Percentiles rank a stretch among this genome's conserved stretches.
Evolutionary conservation across 2,329 filamentous ascomycete genomes (phyloP).

Genomic region (Colletotrichum caudatum): DNA sequence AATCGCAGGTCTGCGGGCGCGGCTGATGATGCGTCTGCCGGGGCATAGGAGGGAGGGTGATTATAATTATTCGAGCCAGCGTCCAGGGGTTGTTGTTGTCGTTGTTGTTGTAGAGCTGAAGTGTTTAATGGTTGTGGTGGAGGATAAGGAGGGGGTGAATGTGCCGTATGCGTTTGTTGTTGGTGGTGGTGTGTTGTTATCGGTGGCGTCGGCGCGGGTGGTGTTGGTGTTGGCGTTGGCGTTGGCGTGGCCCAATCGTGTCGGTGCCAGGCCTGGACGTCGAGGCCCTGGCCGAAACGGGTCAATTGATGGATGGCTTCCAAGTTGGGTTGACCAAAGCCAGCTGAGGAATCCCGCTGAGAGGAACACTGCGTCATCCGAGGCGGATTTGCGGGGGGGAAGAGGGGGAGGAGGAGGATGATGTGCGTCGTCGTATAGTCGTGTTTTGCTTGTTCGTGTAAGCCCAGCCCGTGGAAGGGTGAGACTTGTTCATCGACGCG

Average conservation of each 20-base stretch:
- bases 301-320: constrained; percentile 40
- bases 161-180: neutral
- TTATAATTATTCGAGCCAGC: constrained; percentile 26
- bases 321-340: constrained; percentile 37
- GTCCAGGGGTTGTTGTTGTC: neutral
- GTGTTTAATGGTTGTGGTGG: neutral
- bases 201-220: neutral
- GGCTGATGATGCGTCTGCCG: neutral
- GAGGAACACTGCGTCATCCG: constrained; percentile 41
- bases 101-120: neutral
- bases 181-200: neutral
- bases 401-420: neutral
- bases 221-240: constrained; percentile 4
- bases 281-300: constrained; percentile 35
- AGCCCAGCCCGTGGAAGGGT: neutral
- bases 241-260: constrained; percentile 16
- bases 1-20: constrained; percentile 27
- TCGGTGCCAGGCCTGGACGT: constrained; percentile 38
- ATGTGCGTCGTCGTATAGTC: neutral
- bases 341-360: constrained; percentile 40
- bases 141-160: neutral
- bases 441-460: neutral
- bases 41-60: constrained; percentile 36
- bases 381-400: constrained; percentile 18
- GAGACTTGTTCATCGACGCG: neutral